Conservation (phyloP, 2,329 filamentous ascomycete species). For the Chlorencoelia australis region DNA sequence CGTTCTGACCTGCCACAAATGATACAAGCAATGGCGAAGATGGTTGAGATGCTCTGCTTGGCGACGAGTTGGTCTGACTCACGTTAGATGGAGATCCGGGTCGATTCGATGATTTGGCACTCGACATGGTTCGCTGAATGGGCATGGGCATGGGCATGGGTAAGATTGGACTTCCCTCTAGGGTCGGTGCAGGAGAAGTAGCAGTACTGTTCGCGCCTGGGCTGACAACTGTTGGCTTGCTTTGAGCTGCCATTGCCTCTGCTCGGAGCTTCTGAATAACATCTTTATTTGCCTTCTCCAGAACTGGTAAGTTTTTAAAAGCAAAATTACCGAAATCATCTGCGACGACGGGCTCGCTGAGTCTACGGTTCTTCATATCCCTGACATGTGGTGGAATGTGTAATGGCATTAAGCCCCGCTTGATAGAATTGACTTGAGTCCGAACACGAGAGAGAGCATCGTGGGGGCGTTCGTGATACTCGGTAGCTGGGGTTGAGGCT, state of each 20-base stretch:
- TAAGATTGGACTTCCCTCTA: constrained; percentile 79
- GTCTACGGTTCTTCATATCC: constrained; percentile 73
- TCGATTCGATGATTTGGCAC: constrained; percentile 66
- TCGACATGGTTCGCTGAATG: constrained; percentile 72
- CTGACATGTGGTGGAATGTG: constrained; percentile 95
- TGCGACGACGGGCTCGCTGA: constrained; percentile 79
- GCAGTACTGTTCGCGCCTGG: constrained; percentile 13
- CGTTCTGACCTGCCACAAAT: constrained; percentile 76
- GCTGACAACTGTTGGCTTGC: constrained; percentile 32
- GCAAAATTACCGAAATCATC: constrained; percentile 96
- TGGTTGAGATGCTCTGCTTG: constrained; percentile 72
- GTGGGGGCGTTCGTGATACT: constrained; percentile 84
- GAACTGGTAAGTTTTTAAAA: constrained; percentile 92
- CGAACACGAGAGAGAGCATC: constrained; percentile 87
- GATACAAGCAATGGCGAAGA: constrained; percentile 92
- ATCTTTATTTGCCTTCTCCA: constrained; percentile 98
- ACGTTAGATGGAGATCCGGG: constrained; percentile 78
- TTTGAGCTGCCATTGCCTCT: constrained; percentile 67
- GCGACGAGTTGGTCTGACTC: constrained; percentile 74
- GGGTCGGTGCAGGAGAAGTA: constrained; percentile 52
- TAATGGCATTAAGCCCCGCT: constrained; percentile 85
- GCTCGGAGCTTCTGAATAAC: constrained; percentile 93
- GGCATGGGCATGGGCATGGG: constrained; percentile 70
- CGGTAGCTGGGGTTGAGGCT: constrained; percentile 55
- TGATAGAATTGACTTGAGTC: constrained; percentile 77